These are phyloP conservation scores for Tetrapyrgos nigripes DNA, from an alignment of 1,284 basidiomycete genomes.

Conservation along the genomic window DNA sequence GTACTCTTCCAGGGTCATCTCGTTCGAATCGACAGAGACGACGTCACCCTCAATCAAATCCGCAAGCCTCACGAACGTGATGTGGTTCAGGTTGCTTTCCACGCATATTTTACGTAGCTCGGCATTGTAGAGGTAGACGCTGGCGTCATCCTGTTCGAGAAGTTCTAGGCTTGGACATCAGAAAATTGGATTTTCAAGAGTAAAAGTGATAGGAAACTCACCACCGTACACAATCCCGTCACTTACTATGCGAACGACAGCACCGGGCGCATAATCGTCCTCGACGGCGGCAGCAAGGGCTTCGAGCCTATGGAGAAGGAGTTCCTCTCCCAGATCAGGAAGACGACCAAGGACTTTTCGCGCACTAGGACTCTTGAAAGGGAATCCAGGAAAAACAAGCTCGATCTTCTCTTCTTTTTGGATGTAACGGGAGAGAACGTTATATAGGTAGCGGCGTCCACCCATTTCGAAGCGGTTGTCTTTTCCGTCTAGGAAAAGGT, in stretches of 20 bases:
- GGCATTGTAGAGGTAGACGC: background rate
- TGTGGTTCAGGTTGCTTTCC: background rate
- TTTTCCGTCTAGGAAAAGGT: background rate
- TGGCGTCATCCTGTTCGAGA: background rate
- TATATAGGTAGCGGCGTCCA: background rate
- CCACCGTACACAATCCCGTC: constrained; percentile 1
- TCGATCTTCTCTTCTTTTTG: background rate
- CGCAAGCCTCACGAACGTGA: background rate
- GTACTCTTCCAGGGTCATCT: background rate
- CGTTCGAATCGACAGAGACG: background rate
- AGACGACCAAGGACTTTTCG: background rate
- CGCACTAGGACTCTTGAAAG: constrained; percentile 2
- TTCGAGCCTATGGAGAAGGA: background rate
- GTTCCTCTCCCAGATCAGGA: background rate
- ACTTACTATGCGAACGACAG: background rate
- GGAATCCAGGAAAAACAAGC: background rate
- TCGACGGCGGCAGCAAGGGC: background rate
- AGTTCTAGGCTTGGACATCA: background rate
- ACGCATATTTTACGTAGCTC: background rate
- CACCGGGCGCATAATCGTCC: background rate
- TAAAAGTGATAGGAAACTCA: background rate
- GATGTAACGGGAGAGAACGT: background rate
- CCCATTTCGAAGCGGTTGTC: background rate
- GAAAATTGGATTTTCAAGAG: background rate
- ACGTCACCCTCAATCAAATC: background rate